Base-by-base conservation (phyloP, 192 early-diverging fungal species). In the Piromyces sp. region DNA sequence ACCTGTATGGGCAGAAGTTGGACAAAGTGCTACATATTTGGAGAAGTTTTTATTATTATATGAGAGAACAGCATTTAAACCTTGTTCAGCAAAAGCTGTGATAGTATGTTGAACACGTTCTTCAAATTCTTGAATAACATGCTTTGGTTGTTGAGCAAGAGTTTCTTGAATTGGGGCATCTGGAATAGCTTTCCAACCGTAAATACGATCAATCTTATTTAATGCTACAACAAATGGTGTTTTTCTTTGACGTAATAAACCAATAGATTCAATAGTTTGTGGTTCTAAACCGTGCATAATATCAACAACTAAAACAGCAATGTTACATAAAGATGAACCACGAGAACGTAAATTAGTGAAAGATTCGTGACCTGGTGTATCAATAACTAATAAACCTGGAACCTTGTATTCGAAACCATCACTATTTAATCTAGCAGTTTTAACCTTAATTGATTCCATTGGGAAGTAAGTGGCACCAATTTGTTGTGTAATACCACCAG, bases 381-480 rank as follows among this genome's bases (percentile, higher is more conserved):
- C 98, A 82, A 99, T 97, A 83, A 98, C 89, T 83, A 99, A 86
- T 30, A 98, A 88, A 87, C 96, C 96, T 16, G 98, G 97, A 13
- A 98, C 86, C 82, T 95, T 95, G 87, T 95, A 93, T 31, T 92
- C 89, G 68, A 92, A 84, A 40, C 87, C 89, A 80, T 89, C 83
- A 84, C 88, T 91, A 17, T 33, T 31, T 79, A 99, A 86, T 68
- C 91, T 88, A 0, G 92, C 92, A 30, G 97, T 98, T 90, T 99
- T 99, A 83, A 92, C 88, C 86, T 91, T 90, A 83, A 99, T 96
- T 30, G 95, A 95, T 37, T 95, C 93, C 81, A 95, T 90, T n/a
- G 97, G 98, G 92, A 99, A 98, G 88, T 94, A 99, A 30, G 97
- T 98, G 22, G 98, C 98, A 87, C 98, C 98, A 82, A 99, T 99